Percentiles rank a stretch among this genome's conserved stretches.
Evolutionary conservation across 176 grass and related monocot species (phyloP).

Genomic region (Oryza glumipatula): DNA sequence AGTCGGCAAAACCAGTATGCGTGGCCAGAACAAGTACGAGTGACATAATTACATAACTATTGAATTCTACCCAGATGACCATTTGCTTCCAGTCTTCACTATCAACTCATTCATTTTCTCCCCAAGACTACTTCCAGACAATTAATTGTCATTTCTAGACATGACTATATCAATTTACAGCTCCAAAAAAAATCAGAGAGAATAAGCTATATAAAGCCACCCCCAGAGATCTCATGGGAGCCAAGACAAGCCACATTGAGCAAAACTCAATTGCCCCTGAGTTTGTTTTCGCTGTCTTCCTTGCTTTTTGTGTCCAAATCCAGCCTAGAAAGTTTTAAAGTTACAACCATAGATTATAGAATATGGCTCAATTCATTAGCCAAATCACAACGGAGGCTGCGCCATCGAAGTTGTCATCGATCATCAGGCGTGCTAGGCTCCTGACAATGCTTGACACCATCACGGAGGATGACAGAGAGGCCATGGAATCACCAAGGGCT

Average conservation of each 20-base stretch:
- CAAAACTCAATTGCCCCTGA: constrained; percentile 16
- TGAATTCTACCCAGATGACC: not conserved
- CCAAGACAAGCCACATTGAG: not conserved
- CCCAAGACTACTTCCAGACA: not conserved
- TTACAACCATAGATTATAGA: not conserved
- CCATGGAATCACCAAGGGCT: constrained; percentile 14
- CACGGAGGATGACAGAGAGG: constrained; percentile 34
- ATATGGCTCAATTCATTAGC: not conserved
- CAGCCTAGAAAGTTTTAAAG: not conserved
- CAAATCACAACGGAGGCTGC: constrained; percentile 45
- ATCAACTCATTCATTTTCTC: constrained; percentile 31
- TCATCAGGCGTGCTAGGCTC: not conserved
- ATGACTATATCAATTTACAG: not conserved
- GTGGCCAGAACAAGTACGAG: not conserved
- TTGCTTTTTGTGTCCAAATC: not conserved
- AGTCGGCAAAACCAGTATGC: not conserved
- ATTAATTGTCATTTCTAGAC: not conserved
- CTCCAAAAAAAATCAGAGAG: not conserved
- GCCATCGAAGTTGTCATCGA: constrained; percentile 24
- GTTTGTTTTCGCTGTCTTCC: not conserved
- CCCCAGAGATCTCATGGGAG: not conserved
- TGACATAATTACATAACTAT: not conserved
- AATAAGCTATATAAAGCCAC: constrained; percentile 33
- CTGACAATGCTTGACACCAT: constrained; percentile 42
- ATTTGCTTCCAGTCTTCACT: constrained; percentile 18